Evolutionary conservation across 176 grass and related monocot genomes (phyloP), one percentile per base, ranked within the genome.

Genomic region (Leersia perrieri): DNA sequence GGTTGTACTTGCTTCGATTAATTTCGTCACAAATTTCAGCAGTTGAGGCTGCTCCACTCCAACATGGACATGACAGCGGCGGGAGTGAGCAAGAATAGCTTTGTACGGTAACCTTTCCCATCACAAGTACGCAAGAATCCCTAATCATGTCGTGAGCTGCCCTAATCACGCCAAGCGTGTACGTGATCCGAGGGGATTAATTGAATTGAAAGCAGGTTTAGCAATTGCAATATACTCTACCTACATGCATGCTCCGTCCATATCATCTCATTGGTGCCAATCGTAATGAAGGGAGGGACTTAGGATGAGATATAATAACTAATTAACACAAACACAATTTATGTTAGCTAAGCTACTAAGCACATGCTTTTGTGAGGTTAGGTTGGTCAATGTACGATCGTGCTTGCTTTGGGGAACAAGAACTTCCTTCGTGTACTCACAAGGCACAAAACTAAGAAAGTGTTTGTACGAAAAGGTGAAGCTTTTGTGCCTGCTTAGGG

Each of bases 341-440:
- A 22, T 51, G 47, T 22, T 51, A 51, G 49, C 20, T 53, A n/a
- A 53, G 5, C 6, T 53, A n/a, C 6, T 53, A n/a, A 22, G 49
- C 49, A 53, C 49, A 53, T 53, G 47, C 6, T 53, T n/a, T 53
- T 53, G 49, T 22, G 20, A 53, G 18, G 44, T 23, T 74, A 35
- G 47, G 47, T n/a, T n/a, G 45, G 30, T 23, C 18, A 33, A 23
- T 23, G 47, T n/a, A 57, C 47, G 47, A 14, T 22, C 72, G 30
- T 74, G 45, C 72, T 51, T 60, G 51, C 49, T 75, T 75, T 60
- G 55, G 49, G 32, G 49, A 35, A 14, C 73, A 75, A 10, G 20
- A 75, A 27, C 32, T 60, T 16, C 51, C 11, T 35, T 35, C 49
- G 32, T 60, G 32, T 26, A 38, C 73, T 74, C 70, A 49, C 9